Evolutionary conservation across 208 protist species (phyloP), one percentile per base, ranked within the genome.

Genomic region (Leishmania major): DNA sequence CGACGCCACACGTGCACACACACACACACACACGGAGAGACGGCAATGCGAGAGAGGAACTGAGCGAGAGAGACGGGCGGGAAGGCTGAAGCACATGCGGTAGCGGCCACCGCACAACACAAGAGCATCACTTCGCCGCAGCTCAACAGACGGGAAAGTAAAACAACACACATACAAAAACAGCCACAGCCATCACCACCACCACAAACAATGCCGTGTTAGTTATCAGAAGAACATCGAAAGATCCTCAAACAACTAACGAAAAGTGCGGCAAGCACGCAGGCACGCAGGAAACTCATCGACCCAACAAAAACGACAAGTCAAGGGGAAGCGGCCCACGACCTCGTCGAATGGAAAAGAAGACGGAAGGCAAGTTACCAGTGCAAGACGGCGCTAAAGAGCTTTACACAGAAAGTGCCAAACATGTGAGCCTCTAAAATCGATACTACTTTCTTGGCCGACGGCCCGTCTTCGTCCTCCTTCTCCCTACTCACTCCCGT

Each of bases 401-500:
- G 25, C 53, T 28, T 25, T 5, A 53, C 69, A 73, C 3, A 17
- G 43, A 35, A 31, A n/a, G 35, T 15, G 45, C 37, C 37, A 25
- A n/a, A 15, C 22, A 47, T 10, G 37, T n/a, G 22, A 73, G 43
- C 17, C 69, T 5, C 43, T 35, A 3, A 73, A 73, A 31, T 25
- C 28, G 5, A n/a, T 47, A 25, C 69, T 1, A 15, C 69, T 5
- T 53, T 15, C 37, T n/a, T 17, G 25, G 15, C 22, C 69, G 45
- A 13, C 2, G 35, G 69, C 37, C 43, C 69, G 1, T 53, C 72
- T n/a, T 37, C 31, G 11, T 19, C 28, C 40, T n/a, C 49, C 6
- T 5, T 6, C 35, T 57, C 35, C 35, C 70, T 85, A 88, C 37
- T 77, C 86, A 31, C 88, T 60, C 13, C 72, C 67, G 37, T 79